These are phyloP conservation scores for Rhizopus stolonifer DNA, from an alignment of 371 early-diverging fungal genomes.

Conservation along the genomic window DNA sequence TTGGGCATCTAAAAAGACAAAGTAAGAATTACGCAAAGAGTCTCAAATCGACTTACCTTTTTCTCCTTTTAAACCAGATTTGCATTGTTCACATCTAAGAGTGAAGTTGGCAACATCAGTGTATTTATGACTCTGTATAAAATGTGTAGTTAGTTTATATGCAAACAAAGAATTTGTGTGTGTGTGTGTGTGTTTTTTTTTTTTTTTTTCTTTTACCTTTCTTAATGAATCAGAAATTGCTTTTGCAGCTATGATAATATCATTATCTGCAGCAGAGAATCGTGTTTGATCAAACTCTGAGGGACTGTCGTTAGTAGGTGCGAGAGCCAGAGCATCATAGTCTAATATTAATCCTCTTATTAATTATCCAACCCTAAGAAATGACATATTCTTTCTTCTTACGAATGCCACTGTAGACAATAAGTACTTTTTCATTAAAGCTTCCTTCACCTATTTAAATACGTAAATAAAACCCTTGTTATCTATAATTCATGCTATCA, in stretches of 20 bases:
- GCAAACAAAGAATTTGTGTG: background rate
- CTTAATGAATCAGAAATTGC: slow-evolving; percentile 42
- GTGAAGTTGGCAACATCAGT: slow-evolving; percentile 63
- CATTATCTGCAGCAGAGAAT: slow-evolving; percentile 37
- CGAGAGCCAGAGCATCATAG: slow-evolving; percentile 59
- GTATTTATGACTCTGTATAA: slow-evolving; percentile 50
- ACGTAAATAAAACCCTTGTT: background rate
- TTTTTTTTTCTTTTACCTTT: slow-evolving; percentile 29
- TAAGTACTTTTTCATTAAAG: slow-evolving; percentile 45
- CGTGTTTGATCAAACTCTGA: slow-evolving; percentile 57
- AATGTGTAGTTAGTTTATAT: background rate
- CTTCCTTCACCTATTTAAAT: slow-evolving; percentile 48
- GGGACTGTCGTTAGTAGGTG: slow-evolving; percentile 44
- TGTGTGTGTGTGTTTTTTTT: no score
- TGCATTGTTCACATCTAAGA: slow-evolving; percentile 52
- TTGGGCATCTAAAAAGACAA: slow-evolving; percentile 25
- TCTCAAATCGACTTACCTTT: slow-evolving; percentile 39
- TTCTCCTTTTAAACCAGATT: slow-evolving; percentile 54
- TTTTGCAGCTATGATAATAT: slow-evolving; percentile 39
- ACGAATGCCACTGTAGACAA: slow-evolving; percentile 67
- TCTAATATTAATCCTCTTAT: slow-evolving; percentile 28
- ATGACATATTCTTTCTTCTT: slow-evolving; percentile 17
- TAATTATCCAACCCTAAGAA: background rate
- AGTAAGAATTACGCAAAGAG: background rate
- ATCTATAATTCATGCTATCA: background rate